phyloP scores from a whole-genome alignment of 768 basidiomycete genomes.

The Kwoniella europaea region DNA sequence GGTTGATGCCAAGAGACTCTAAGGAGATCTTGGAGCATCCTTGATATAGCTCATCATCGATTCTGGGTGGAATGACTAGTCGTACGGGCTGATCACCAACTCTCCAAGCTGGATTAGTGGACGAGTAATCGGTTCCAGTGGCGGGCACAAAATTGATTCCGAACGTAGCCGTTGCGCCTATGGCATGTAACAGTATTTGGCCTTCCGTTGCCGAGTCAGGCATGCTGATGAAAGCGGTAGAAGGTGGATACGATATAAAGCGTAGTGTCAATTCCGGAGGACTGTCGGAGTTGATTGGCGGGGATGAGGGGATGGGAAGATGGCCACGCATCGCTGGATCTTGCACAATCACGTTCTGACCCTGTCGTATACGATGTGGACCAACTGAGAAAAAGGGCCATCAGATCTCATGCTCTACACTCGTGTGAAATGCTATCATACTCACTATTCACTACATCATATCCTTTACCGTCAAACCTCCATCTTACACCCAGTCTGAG shows the following conservation, averaged over 20 bases:
- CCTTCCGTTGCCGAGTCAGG: conserved; percentile 49
- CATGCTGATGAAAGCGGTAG: conserved; percentile 4
- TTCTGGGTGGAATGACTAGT: conserved; percentile 15
- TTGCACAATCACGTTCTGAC: conserved; percentile 82
- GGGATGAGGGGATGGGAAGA: conserved; percentile 34
- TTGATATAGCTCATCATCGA: conserved; percentile 7
- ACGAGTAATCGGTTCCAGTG: conserved; percentile 15
- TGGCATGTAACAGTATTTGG: conserved; percentile 63
- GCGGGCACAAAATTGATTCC: conserved; percentile 64
- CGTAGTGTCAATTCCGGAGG: conserved; percentile 65
- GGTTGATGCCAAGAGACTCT: conserved; percentile 7
- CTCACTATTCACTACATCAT: conserved; percentile 79
- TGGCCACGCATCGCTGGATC: conserved; percentile 63
- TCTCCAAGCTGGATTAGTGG: conserved; percentile 1
- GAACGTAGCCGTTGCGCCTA: conserved; percentile 72
- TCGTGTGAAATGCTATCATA: neutral
- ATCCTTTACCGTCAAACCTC: conserved; percentile 80
- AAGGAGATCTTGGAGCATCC: conserved; percentile 4
- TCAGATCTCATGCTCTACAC: neutral
- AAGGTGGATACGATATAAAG: conserved; percentile 60
- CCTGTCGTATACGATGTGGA: conserved; percentile 76
- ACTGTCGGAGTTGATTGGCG: conserved; percentile 58
- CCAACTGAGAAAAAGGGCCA: conserved; percentile 65
- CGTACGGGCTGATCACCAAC: conserved; percentile 17
- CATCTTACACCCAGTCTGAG: conserved; percentile 77